Conservation (phyloP, 2,329 filamentous ascomycete genomes). For the Tolypocladium sp. region DNA sequence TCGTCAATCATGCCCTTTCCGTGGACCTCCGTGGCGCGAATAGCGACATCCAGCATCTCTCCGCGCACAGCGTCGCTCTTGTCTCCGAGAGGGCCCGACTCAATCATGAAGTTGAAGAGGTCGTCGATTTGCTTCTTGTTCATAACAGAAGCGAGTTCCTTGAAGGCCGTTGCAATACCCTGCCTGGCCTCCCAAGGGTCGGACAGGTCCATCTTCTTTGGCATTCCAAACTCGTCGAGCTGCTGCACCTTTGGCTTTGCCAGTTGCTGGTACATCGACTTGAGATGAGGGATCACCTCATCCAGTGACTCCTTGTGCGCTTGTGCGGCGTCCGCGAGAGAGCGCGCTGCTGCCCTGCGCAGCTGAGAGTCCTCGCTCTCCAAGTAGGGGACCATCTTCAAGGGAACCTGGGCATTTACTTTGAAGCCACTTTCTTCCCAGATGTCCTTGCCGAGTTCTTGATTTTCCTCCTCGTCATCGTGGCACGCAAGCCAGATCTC, state of each 20-base stretch:
- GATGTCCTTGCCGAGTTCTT: constrained; percentile 72
- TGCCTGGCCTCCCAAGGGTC: constrained; percentile 91
- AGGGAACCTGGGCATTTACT: constrained; percentile 54
- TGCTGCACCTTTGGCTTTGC: constrained; percentile 76
- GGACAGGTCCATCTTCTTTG: constrained; percentile 73
- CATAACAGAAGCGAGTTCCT: constrained; percentile 66
- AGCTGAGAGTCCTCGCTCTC: constrained; percentile 73
- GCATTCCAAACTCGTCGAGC: constrained; percentile 91
- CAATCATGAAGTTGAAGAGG: constrained; percentile 79
- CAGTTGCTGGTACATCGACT: constrained; percentile 65
- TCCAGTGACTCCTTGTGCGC: constrained; percentile 51
- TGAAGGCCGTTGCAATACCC: constrained; percentile 81
- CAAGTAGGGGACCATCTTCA: constrained; percentile 67
- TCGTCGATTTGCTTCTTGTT: constrained; percentile 59
- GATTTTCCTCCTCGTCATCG: constrained; percentile 83
- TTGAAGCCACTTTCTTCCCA: constrained; percentile 90
- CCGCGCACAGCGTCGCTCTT: constrained; percentile 65
- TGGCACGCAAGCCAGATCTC: constrained; percentile 93
- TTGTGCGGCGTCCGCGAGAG: constrained; percentile 66
- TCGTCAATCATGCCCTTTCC: constrained; percentile 77
- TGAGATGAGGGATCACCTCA: constrained; percentile 54
- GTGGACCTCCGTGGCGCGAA: constrained; percentile 68
- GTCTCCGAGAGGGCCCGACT: constrained; percentile 80
- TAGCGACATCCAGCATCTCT: constrained; percentile 89
- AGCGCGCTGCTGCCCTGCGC: constrained; percentile 71